Percentiles rank a stretch among this genome's conserved stretches.
Conservation (phyloP, 2,329 filamentous ascomycete species). For the Microascus cirrosus region DNA sequence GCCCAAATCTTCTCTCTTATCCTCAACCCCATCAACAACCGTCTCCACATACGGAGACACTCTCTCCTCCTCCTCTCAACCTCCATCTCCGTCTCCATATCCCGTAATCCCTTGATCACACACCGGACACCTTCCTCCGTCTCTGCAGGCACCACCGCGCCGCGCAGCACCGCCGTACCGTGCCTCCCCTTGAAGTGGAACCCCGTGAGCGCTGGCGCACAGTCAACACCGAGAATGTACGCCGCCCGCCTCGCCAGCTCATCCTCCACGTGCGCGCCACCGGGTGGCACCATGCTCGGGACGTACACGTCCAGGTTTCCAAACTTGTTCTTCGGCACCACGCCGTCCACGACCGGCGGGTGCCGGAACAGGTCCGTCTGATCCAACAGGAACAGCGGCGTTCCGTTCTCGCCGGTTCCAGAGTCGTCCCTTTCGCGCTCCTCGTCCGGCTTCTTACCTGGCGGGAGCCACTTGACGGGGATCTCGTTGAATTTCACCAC, state of each 20-base stretch:
- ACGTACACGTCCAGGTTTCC: slow-evolving; percentile 93
- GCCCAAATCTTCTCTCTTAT: slow-evolving; percentile 56
- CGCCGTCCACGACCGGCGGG: slow-evolving; percentile 63
- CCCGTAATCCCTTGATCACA: slow-evolving; percentile 55
- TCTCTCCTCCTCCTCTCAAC: slow-evolving; percentile 62
- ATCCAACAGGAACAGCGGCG: slow-evolving; percentile 47
- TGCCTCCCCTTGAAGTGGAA: slow-evolving; percentile 80
- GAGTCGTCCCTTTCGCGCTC: slow-evolving; percentile 15
- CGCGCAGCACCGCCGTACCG: slow-evolving; percentile 73
- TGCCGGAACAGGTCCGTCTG: slow-evolving; percentile 66
- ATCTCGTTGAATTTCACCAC: slow-evolving; percentile 70
- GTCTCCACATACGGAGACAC: slow-evolving; percentile 54
- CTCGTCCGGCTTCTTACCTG: slow-evolving; percentile 16
- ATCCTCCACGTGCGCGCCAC: slow-evolving; percentile 60
- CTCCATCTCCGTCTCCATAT: slow-evolving; percentile 53
- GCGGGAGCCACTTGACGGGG: slow-evolving; percentile 62
- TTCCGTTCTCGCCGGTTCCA: slow-evolving; percentile 33
- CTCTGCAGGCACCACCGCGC: slow-evolving; percentile 65
- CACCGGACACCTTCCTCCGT: slow-evolving; percentile 60
- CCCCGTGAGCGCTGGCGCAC: slow-evolving; percentile 78
- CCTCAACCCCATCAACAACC: slow-evolving; percentile 65
- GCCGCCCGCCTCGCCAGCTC: slow-evolving; percentile 59
- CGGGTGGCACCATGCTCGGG: slow-evolving; percentile 76
- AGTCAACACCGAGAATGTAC: slow-evolving; percentile 67
- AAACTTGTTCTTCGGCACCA: slow-evolving; percentile 81